Conservation (phyloP, 2,329 filamentous ascomycete genomes). For the Penicillium sp. region DNA sequence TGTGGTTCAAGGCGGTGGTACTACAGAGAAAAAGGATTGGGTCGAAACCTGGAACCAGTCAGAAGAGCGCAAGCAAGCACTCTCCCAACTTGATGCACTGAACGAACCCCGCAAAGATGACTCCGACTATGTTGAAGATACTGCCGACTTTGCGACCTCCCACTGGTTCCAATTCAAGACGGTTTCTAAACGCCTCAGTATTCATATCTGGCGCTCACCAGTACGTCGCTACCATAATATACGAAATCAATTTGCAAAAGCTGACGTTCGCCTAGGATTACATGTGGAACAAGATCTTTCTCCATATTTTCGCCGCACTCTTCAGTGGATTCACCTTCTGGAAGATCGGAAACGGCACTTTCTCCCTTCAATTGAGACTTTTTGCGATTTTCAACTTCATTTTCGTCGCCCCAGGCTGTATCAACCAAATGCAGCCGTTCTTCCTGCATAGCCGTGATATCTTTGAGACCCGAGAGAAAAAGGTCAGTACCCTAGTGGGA, state of each 20-base stretch:
- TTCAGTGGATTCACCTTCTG: slow-evolving; percentile 64
- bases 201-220: slow-evolving; percentile 35
- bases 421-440: slow-evolving; percentile 59
- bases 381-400: slow-evolving; percentile 64
- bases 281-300: slow-evolving; percentile 47
- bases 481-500: slow-evolving; percentile 27
- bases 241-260: neutral
- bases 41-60: slow-evolving; percentile 34
- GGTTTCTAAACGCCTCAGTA: slow-evolving; percentile 34
- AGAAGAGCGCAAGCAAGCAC: slow-evolving; percentile 25
- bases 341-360: slow-evolving; percentile 54
- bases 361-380: slow-evolving; percentile 54
- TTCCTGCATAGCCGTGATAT: slow-evolving; percentile 58
- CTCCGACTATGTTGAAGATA: slow-evolving; percentile 29
- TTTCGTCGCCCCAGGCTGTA: slow-evolving; percentile 58
- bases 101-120: slow-evolving; percentile 22
- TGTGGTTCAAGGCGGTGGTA: slow-evolving; percentile 30
- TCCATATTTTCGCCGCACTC: slow-evolving; percentile 55
- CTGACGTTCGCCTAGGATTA: slow-evolving; percentile 34
- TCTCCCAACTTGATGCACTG: slow-evolving; percentile 27
- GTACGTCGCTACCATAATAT: slow-evolving; percentile 14
- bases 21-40: slow-evolving; percentile 28
- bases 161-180: slow-evolving; percentile 41
- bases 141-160: slow-evolving; percentile 38
- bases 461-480: slow-evolving; percentile 59